Percentiles rank a stretch among this genome's conserved stretches.
Conservation (phyloP, 1,284 basidiomycete genomes). For the Fistulina hepatica region DNA sequence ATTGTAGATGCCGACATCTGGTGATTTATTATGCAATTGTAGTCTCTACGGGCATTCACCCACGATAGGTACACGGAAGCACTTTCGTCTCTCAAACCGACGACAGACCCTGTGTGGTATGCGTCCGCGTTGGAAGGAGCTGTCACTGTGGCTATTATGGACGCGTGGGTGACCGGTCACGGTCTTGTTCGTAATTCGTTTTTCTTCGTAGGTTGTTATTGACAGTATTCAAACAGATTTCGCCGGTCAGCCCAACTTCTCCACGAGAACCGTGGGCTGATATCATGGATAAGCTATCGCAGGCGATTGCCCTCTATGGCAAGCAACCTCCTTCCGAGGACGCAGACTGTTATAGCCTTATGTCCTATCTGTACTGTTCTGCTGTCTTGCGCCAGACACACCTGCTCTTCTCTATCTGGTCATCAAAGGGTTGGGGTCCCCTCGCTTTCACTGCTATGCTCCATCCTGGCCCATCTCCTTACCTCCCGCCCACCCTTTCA, state of each 20-base stretch:
- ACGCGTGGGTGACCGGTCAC: constrained; percentile 71
- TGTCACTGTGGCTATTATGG: constrained; percentile 66
- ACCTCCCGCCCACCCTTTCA: constrained; percentile 41
- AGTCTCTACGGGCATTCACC: constrained; percentile 15
- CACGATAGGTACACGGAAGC: constrained; percentile 74
- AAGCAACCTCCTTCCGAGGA: constrained; percentile 48
- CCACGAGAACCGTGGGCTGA: constrained; percentile 59
- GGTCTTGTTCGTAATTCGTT: constrained; percentile 44
- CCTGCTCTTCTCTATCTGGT: constrained; percentile 70
- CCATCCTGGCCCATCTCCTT: constrained; percentile 45
- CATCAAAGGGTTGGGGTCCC: constrained; percentile 78
- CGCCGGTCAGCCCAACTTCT: constrained; percentile 38
- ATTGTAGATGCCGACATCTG: constrained; percentile 71
- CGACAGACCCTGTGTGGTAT: constrained; percentile 77
- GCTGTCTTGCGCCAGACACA: constrained; percentile 59
- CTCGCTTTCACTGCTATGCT: constrained; percentile 70
- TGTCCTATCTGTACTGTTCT: constrained; percentile 55
- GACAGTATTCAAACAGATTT: constrained; percentile 19
- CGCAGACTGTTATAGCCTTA: constrained; percentile 42
- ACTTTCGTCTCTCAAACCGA: constrained; percentile 55
- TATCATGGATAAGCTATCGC: constrained; percentile 54
- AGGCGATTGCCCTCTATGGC: constrained; percentile 54
- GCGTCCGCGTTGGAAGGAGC: constrained; percentile 78
- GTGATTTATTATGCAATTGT: constrained; percentile 30
- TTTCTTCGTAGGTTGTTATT: constrained; percentile 6